Evolutionary conservation across 805 yeast genomes (phyloP), one percentile per base, ranked within the genome.

Genomic region (Debaryomyces castellii): DNA sequence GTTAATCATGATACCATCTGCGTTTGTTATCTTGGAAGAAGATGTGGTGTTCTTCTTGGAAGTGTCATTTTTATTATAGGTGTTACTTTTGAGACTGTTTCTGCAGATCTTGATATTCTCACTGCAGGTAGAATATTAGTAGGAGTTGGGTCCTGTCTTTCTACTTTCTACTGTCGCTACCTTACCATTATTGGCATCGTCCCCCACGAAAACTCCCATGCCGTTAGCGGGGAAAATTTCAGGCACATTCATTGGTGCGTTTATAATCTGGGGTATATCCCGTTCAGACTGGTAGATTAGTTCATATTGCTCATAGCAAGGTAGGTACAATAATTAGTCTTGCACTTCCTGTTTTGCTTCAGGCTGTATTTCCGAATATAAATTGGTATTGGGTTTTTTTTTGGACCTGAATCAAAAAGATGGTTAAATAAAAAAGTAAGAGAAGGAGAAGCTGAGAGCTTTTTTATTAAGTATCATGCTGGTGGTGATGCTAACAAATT

Each of bases 121-220:
- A 73, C 84, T 23, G 66, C 82, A 49, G 89, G 87, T 18, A 77
- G 92, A 68, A 81, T 82, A 35, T 56, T 80, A 35, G 77, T 85
- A 16, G 88, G 92, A 58, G 54, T 83, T 41, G 91, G 90, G 54
- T 82, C 81, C 51, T 90, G 91, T 49, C 60, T 84, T 58, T 79
- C 80, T 58, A 82, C 60, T 84, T 58, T 79, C 80, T 58, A 82
- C 89, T 18, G 82, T 88, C 22, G 81, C 87, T 34, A 80, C 84
- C 46, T 90, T 91, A n/a, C 81, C 82, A 49, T 85, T 85, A 80
- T 89, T 83, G 60, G 75, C 89, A 2, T 92, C n/a, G n/a, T n/a
- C n/a, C n/a, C n/a, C n/a, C n/a, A n/a, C n/a, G n/a, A n/a, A n/a
- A n/a, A n/a, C n/a, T n/a, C n/a, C n/a, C n/a, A 33, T 39, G 25